phyloP scores from a whole-genome alignment of 1,139 yeast species.

The Scheffersomyces insectosa region DNA sequence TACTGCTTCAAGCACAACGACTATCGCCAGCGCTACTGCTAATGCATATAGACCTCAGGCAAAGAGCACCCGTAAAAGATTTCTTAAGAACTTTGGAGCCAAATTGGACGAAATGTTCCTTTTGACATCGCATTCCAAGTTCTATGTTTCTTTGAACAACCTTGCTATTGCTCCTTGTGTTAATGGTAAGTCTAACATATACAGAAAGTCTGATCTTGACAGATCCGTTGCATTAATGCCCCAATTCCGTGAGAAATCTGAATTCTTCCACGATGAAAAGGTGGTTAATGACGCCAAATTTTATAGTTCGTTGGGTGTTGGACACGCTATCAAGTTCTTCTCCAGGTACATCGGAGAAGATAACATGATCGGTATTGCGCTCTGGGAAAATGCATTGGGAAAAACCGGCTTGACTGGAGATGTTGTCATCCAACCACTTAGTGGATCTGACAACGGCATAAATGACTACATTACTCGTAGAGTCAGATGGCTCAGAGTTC shows the following conservation, averaged over 20 bases:
- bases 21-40: not conserved
- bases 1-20: not conserved
- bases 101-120: constrained; percentile 83
- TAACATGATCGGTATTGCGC: constrained; percentile 85
- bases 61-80: constrained; percentile 8
- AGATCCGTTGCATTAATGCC: constrained; percentile 48
- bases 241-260: constrained; percentile 12
- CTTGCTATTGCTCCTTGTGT: constrained; percentile 87
- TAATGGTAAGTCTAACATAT: constrained; percentile 87
- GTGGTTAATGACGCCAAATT: constrained; percentile 34
- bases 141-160: constrained; percentile 75
- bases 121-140: constrained; percentile 80
- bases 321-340: constrained; percentile 63
- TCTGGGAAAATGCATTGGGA: constrained; percentile 71
- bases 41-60: too few relatives aligned
- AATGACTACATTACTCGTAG: constrained; percentile 66
- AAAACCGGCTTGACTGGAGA: constrained; percentile 81
- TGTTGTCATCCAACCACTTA: constrained; percentile 76
- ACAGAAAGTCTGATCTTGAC: constrained; percentile 70
- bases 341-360: constrained; percentile 89
- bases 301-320: constrained; percentile 39
- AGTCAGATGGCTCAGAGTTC: constrained; percentile 84
- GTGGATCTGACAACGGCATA: constrained; percentile 45
- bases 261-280: constrained; percentile 32
- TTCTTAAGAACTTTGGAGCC: constrained; percentile 54